Base-by-base conservation (phyloP, 345 rosid genomes). In the Atalantia buxifolia region DNA sequence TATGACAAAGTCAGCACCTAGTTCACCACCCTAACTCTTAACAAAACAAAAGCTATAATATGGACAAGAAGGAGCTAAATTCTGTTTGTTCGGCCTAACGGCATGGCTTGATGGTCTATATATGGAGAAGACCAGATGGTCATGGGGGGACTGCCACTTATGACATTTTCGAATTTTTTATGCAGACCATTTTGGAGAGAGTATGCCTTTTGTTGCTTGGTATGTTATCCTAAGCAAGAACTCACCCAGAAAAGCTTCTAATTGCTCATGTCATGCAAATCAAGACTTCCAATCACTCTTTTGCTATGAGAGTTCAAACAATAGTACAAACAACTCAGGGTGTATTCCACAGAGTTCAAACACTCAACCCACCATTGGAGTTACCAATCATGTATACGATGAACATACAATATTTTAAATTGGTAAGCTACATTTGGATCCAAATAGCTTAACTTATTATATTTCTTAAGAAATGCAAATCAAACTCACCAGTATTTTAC, bases 401-500 rank as follows among this genome's bases (percentile, higher is more conserved):
- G 35, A 18, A 60, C 31, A 69, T 33, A 14, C 72, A n/a, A n/a
- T 10, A 21, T 22, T 71, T 18, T 28, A 57, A 70, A 30, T 18
- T 22, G 16, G 33, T 19, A 30, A 28, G 48, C 40, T 74, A 64
- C 36, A 45, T 24, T 12, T 24, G 36, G 42, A 33, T 48, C 64
- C 53, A 50, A 31, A 22, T 50, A 22, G 38, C 64, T 66, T 25
- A n/a, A 36, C 42, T 66, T 53, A 67, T 21, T 19, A 24, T 21
- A 75, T 7, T 62, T 14, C 65, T 25, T 27, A 33, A 4, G 22
- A 70, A 60, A 64, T 16, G 30, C 22, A 69, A 78, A 81, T 33
- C 45, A 69, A 78, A 84, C 90, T 88, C 78, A 93, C 98, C 98
- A 88, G 87, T 97, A 93, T 93, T 87, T 87, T 87, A 80, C 86